Evolutionary conservation across 2,329 filamentous ascomycete species (phyloP).

Genomic region (Eutypa lata): DNA sequence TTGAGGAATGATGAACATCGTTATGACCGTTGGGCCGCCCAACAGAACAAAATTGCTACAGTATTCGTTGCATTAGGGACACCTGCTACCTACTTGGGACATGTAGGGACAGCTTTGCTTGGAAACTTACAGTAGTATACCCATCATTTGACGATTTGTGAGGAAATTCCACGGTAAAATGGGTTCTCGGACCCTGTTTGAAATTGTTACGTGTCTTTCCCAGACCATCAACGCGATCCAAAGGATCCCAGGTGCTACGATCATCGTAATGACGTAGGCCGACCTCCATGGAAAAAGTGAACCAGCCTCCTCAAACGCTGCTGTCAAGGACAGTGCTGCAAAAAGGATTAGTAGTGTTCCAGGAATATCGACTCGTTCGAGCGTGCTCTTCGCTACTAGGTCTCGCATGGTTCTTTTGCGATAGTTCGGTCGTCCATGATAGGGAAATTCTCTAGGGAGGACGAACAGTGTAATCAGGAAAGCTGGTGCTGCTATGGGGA

Average conservation of each 20-base stretch:
- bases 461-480: slow-evolving; percentile 4
- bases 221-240: slow-evolving; percentile 11
- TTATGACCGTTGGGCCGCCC: slow-evolving; percentile 7
- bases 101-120: too few relatives aligned
- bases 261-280: slow-evolving; percentile 17
- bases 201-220: slow-evolving; percentile 16
- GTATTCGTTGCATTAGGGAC: too few relatives aligned
- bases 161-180: slow-evolving; percentile 18
- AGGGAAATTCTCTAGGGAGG: slow-evolving; percentile 9
- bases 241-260: slow-evolving; percentile 11
- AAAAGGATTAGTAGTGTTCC: slow-evolving; percentile 14
- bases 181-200: slow-evolving; percentile 9
- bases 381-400: not conserved
- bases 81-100: too few relatives aligned
- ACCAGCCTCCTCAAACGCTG: slow-evolving; percentile 18
- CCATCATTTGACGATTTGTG: slow-evolving; percentile 14
- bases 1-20: slow-evolving; percentile 14
- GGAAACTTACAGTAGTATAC: slow-evolving; percentile 12
- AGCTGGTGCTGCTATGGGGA: slow-evolving; percentile 5
- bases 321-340: slow-evolving; percentile 11
- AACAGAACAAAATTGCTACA: slow-evolving; percentile 11
- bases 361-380: slow-evolving; percentile 12
- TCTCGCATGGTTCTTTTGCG: not conserved
- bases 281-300: slow-evolving; percentile 17
- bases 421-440: slow-evolving; percentile 1